Conservation (phyloP, 331 rosid genomes). For the Prunus yedoensis region DNA sequence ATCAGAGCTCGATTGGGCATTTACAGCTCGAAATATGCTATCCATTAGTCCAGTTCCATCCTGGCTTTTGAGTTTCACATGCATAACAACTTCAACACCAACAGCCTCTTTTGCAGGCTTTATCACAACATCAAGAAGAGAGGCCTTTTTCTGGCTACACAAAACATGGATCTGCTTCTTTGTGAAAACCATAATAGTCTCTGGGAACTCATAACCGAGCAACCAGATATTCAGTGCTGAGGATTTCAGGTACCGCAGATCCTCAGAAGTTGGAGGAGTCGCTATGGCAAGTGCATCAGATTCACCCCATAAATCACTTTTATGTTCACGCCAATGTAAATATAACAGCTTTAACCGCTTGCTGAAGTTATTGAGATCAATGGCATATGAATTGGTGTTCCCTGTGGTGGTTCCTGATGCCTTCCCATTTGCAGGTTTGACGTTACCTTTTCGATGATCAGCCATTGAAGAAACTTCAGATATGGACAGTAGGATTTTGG, state of each 20-base stretch:
- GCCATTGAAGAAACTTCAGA: conserved; percentile 24
- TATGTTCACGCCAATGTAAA: conserved; percentile 57
- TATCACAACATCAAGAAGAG: conserved; percentile 62
- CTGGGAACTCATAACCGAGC: conserved; percentile 78
- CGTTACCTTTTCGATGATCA: conserved; percentile 32
- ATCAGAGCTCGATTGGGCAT: conserved; percentile 42
- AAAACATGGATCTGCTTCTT: conserved; percentile 68
- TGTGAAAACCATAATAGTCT: conserved; percentile 69
- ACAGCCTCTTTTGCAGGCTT: conserved; percentile 50
- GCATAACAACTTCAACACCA: conserved; percentile 35
- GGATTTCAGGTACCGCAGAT: conserved; percentile 73
- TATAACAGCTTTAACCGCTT: conserved; percentile 30
- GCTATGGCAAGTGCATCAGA: conserved; percentile 63
- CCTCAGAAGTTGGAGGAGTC: conserved; percentile 79
- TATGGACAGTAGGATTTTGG: not conserved
- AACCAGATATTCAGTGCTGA: conserved; percentile 68
- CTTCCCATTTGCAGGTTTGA: conserved; percentile 32
- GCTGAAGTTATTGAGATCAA: conserved; percentile 34
- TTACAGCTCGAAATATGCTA: conserved; percentile 30
- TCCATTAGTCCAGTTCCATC: conserved; percentile 41
- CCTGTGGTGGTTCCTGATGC: conserved; percentile 10
- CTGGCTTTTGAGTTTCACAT: conserved; percentile 55
- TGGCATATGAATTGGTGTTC: conserved; percentile 22
- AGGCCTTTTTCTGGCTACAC: conserved; percentile 80
- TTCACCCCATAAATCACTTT: conserved; percentile 52